Base-by-base conservation (phyloP, 257 asterid species). In the Voacanga thouarsii region DNA sequence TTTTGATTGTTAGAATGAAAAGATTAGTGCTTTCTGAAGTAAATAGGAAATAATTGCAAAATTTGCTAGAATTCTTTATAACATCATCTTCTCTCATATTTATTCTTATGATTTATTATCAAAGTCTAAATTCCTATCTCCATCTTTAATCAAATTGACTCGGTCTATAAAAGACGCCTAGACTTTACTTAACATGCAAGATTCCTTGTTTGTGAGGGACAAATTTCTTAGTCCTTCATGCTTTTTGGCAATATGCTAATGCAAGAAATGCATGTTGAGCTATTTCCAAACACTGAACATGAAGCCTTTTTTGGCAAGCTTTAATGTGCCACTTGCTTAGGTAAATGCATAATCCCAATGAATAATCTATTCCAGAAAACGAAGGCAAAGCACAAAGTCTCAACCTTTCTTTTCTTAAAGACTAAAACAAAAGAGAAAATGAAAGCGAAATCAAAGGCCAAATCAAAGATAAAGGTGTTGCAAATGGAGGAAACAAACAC, bases 371-470 rank as follows among this genome's bases (percentile, higher is more conserved):
- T 26, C 44, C 41, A 28, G n/a, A 39, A 72, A 73, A 19, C 50
- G 71, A 66, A 37, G 37, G 72, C 43, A 72, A 53, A 74, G 50
- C 67, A 50, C 24, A 19, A 74, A 39, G 39, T 55, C 39, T 7
- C 7, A 9, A 4, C 67, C 77, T 57, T 56, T 49, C 68, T 75
- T 77, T 77, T 33, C 74, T 76, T 75, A 72, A 33, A 51, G 49
- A 37, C 51, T 45, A 59, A 77, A 23, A 33, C 37, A 33, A 60
- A 23, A 41, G 14, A 41, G 26, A 19, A 55, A 75, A 26, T 49
- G 4, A 61, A 11, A 28, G 70, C 81, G 75, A 75, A 64, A 84
- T 83, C 64, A 72, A 80, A 72, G 83, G 80, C 80, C 56, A 55
- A 79, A 78, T 57, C n/a, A 37, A 77, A 64, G 70, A 51, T 21